Percentiles rank a stretch among this genome's conserved stretches.
These are phyloP conservation scores for Alternaria triticimaculans DNA, from an alignment of 2,329 filamentous ascomycete genomes.

Conservation along the genomic window DNA sequence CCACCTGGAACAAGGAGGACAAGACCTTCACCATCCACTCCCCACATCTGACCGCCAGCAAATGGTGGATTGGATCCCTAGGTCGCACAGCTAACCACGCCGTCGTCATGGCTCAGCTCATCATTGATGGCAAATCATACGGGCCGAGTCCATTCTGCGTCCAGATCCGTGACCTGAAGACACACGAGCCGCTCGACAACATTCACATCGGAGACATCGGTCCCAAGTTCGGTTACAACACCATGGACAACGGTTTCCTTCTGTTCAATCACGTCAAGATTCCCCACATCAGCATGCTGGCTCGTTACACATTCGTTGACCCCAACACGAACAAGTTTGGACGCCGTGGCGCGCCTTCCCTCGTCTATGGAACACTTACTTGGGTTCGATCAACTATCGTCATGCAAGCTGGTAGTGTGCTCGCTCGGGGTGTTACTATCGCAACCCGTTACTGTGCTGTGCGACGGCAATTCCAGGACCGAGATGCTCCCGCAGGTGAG, in stretches of 20 bases:
- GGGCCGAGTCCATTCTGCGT: constrained; percentile 82
- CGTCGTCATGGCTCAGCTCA: constrained; percentile 79
- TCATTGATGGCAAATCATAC: constrained; percentile 70
- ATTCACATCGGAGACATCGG: constrained; percentile 80
- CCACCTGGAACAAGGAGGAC: constrained; percentile 74
- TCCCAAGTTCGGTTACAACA: constrained; percentile 80
- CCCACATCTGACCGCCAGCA: constrained; percentile 75
- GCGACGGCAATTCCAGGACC: constrained; percentile 78
- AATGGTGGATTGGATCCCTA: constrained; percentile 86
- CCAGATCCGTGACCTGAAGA: constrained; percentile 66
- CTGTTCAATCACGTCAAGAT: constrained; percentile 79
- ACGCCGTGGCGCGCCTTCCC: constrained; percentile 68
- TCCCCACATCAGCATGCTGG: constrained; percentile 76
- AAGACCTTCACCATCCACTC: constrained; percentile 79
- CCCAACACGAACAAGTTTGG: constrained; percentile 72
- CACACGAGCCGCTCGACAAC: constrained; percentile 57
- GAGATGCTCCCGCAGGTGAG: constrained; percentile 66
- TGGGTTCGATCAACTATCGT: constrained; percentile 78
- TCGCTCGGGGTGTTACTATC: constrained; percentile 79
- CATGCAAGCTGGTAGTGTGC: constrained; percentile 72
- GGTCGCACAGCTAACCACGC: constrained; percentile 79
- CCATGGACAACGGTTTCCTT: constrained; percentile 83
- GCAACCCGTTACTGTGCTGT: constrained; percentile 77
- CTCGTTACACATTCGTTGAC: constrained; percentile 72
- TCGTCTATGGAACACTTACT: constrained; percentile 78